Evolutionary conservation across 805 yeast species (phyloP).

Genomic region (Ogataea degrootiae): DNA sequence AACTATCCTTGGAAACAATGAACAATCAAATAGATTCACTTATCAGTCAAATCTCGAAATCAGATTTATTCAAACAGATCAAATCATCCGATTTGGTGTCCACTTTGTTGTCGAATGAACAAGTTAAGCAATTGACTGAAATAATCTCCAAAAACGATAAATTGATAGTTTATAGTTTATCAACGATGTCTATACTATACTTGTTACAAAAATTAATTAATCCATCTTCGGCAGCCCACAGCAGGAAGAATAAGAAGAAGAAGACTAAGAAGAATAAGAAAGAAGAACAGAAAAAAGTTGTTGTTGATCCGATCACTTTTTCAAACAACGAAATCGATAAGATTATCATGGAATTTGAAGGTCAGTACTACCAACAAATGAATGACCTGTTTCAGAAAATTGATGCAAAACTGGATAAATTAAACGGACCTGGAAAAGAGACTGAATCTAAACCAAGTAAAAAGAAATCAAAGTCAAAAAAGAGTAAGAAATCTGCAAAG

Average conservation of each 20-base stretch:
- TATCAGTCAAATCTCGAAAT: too few species aligned
- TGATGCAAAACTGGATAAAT: constrained; percentile 7
- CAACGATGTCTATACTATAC: constrained; percentile 9
- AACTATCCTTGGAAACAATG: not conserved
- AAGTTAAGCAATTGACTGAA: constrained; percentile 5
- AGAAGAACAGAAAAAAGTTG: constrained; percentile 9
- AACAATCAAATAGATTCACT: too few species aligned
- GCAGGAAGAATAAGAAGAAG: constrained; percentile 4
- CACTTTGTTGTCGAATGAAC: constrained; percentile 4
- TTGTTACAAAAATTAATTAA: constrained; percentile 6
- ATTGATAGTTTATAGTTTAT: constrained; percentile 10
- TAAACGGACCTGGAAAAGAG: not conserved
- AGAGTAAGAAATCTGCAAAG: constrained; percentile 3
- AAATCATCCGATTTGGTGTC: constrained; percentile 2
- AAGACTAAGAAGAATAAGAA: constrained; percentile 11
- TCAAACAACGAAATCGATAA: constrained; percentile 15
- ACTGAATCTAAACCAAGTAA: not conserved
- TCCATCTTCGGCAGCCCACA: not conserved
- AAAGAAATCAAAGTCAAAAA: constrained; percentile 5
- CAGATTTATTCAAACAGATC: not conserved
- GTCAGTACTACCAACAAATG: constrained; percentile 11
- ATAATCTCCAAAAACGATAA: constrained; percentile 14
- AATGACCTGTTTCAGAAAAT: constrained; percentile 10
- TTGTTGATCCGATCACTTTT: constrained; percentile 15
- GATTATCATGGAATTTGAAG: constrained; percentile 13